Evolutionary conservation across 75 land plant genomes (phyloP).

Genomic region (Pinus albicaulis): DNA sequence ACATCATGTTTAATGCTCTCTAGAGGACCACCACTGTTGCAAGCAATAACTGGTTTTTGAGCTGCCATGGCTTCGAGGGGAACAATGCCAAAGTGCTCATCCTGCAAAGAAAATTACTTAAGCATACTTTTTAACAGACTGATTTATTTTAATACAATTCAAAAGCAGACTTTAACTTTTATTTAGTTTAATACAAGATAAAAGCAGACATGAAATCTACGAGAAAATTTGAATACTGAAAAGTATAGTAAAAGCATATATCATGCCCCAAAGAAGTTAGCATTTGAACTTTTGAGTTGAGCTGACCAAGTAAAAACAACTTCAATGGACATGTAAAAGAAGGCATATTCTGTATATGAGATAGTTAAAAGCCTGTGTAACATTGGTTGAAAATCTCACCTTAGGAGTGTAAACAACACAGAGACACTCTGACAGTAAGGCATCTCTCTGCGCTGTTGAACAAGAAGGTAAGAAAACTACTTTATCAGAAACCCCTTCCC

Average conservation of each 20-base stretch:
- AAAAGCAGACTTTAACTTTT: not conserved
- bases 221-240: conserved; percentile 1
- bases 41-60: conserved; percentile 92
- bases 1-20: conserved; percentile 69
- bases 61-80: conserved; percentile 99
- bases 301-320: not conserved
- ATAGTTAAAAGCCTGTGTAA: not conserved
- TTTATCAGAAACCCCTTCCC: conserved; percentile 55
- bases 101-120: conserved; percentile 37
- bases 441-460: conserved; percentile 74
- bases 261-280: not conserved
- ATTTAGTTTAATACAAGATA: not conserved
- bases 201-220: not conserved
- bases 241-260: not conserved
- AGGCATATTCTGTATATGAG: not conserved
- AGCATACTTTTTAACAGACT: not conserved
- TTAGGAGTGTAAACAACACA: conserved; percentile 91
- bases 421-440: conserved; percentile 72
- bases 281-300: not conserved
- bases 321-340: not conserved
- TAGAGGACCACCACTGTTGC: conserved; percentile 97
- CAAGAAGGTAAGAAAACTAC: conserved; percentile 88
- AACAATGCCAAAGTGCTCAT: conserved; percentile 99
- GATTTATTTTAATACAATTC: not conserved
- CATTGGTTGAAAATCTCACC: conserved; percentile 33